Percentiles rank a stretch among this genome's conserved stretches.
Evolutionary conservation across 73 alveolate genomes (phyloP).

Genomic region (Paramecium caudatum): DNA sequence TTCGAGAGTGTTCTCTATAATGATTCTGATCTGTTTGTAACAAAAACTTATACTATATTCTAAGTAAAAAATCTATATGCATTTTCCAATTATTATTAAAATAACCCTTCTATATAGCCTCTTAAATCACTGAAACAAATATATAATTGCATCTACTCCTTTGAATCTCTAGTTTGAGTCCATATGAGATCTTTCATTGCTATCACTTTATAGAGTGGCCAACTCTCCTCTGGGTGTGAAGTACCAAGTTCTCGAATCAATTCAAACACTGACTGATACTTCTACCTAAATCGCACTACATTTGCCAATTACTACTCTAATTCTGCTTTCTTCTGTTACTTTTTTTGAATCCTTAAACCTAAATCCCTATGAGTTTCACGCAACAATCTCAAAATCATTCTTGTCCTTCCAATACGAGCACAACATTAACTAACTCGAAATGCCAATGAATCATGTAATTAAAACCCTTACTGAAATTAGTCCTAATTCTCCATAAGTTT

Average conservation of each 20-base stretch:
- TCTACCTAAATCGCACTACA: neutral
- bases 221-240: neutral
- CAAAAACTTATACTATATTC: neutral
- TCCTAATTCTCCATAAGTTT: slow-evolving; percentile 4
- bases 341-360: slow-evolving; percentile 28
- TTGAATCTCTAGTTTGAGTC: slow-evolving; percentile 17
- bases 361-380: neutral
- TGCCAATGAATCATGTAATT: neutral
- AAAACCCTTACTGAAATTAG: neutral
- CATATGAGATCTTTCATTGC: slow-evolving; percentile 46
- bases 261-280: neutral
- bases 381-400: neutral
- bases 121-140: slow-evolving; percentile 39
- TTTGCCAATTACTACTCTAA: neutral
- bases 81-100: slow-evolving; percentile 28
- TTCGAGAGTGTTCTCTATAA: neutral
- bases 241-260: neutral
- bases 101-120: slow-evolving; percentile 47
- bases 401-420: slow-evolving; percentile 26
- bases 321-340: slow-evolving; percentile 3
- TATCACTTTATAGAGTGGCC: slow-evolving; percentile 31
- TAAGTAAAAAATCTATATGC: slow-evolving; percentile 55
- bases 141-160: slow-evolving; percentile 15
- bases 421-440: slow-evolving; percentile 57
- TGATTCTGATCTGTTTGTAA: neutral